Evolutionary conservation across 2,329 filamentous ascomycete genomes (phyloP), one percentile per base, ranked within the genome.

Genomic region (Myriosclerotinia duriaeana): DNA sequence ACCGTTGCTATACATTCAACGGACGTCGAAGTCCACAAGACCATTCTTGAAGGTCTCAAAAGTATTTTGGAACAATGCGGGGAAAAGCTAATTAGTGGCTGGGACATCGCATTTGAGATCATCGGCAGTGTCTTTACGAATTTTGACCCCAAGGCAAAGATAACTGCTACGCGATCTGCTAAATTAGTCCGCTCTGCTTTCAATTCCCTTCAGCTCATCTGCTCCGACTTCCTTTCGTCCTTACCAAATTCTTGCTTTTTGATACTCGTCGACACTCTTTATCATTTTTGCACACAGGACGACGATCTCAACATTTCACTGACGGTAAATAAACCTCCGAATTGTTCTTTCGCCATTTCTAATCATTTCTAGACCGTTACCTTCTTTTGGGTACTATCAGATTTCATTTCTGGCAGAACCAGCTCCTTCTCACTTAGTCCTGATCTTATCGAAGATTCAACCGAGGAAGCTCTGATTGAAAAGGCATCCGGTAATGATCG

Each of bases 231-330:
- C 74, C 79, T 99, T 44, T 84, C 88, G 17, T 87, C 90, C 8
- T 83, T 88, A 66, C 90, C 86, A 55, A 87, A 86, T 76, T 85
- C 82, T 60, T 97, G 85, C 80, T 91, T 89, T 77, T 83, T 88
- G 68, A 86, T 89, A 67, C 84, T 99, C 20, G 88, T 98, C 69
- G 90, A 96, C 79, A 92, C 93, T 14, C 84, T 99, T 30, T 92
- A 92, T 74, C 89, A 90, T 70, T 99, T 98, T 78, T 93, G 92
- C 72, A 89, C 88, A 0, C 95, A 99, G 77, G 85, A 89, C 70
- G 91, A 96, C 71, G 95, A 99, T 75, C 83, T 99, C 48, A 99
- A 99, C 72, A 96, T 98, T 74, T 94, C 94, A 0, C 82, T 99
- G 36, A 98, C 95, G 44, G 90, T 91, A 81, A 78, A 85, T 77